phyloP scores from a whole-genome alignment of 306 rosid genomes.

The Pueraria montana region DNA sequence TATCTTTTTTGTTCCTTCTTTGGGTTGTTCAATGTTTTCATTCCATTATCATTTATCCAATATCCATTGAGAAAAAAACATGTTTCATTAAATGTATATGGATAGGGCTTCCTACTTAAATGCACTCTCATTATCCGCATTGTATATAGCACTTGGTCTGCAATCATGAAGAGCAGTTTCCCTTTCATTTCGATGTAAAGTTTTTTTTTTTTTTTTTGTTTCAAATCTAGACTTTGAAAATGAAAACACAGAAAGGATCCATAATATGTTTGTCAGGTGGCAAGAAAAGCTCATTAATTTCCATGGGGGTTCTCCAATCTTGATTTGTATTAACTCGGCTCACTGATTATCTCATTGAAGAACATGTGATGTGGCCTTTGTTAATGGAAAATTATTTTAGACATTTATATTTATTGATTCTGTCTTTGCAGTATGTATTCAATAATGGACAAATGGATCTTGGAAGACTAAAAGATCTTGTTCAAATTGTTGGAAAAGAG shows the following conservation, averaged over 20 bases:
- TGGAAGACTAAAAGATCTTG: constrained; percentile 82
- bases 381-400: constrained; percentile 1
- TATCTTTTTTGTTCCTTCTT: constrained; percentile 9
- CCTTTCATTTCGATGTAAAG: not conserved
- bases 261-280: constrained; percentile 25
- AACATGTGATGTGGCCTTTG: constrained; percentile 11
- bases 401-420: constrained; percentile 32
- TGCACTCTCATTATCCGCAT: not conserved
- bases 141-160: constrained; percentile 3
- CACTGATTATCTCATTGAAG: not conserved
- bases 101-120: constrained; percentile 17
- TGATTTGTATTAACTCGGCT: constrained; percentile 14
- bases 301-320: constrained; percentile 10
- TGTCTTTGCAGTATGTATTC: constrained; percentile 78
- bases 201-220: not conserved
- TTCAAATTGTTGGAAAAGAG: constrained; percentile 77
- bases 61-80: constrained; percentile 26
- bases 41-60: constrained; percentile 15
- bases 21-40: constrained; percentile 10
- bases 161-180: constrained; percentile 24
- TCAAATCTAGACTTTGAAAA: not conserved
- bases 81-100: constrained; percentile 5
- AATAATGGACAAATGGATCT: constrained; percentile 94
- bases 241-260: constrained; percentile 1
- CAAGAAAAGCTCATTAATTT: constrained; percentile 22